Conservation (phyloP, 768 basidiomycete species). For the Mycena maculata region DNA sequence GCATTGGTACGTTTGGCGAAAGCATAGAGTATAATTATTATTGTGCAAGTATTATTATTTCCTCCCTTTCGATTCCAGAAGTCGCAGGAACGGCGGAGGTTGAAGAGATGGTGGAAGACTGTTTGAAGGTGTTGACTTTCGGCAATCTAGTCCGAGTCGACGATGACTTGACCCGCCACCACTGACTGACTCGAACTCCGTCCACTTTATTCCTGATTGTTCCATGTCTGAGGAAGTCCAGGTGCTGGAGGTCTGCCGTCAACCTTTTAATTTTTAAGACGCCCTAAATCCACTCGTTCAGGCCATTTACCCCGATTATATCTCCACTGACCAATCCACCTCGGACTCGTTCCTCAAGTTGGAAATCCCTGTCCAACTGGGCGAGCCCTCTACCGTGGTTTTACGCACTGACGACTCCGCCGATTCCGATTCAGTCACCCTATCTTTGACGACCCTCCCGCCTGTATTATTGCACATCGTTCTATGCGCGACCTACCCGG, state of each 20-base stretch:
- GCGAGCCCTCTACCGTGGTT: slow-evolving; percentile 50
- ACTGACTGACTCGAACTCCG: no score
- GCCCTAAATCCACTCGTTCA: slow-evolving; percentile 39
- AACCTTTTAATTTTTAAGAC: not conserved
- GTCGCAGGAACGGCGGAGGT: no score
- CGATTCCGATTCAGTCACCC: slow-evolving; percentile 29
- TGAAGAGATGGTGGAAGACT: no score
- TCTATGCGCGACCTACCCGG: slow-evolving; percentile 68
- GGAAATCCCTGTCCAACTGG: slow-evolving; percentile 75
- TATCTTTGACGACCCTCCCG: slow-evolving; percentile 66
- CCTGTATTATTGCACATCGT: slow-evolving; percentile 68
- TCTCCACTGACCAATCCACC: slow-evolving; percentile 56
- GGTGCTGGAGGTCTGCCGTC: slow-evolving; percentile 19
- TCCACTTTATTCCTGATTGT: not conserved
- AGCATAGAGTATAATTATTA: no score
- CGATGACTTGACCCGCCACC: no score
- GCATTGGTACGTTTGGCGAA: slow-evolving; percentile 43
- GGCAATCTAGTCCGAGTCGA: no score
- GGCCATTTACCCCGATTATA: slow-evolving; percentile 85
- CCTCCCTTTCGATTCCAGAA: no score
- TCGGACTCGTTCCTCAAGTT: slow-evolving; percentile 57
- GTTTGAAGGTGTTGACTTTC: no score
- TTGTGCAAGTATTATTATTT: no score
- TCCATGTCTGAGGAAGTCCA: slow-evolving; percentile 30
- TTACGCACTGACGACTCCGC: slow-evolving; percentile 46